phyloP scores from a whole-genome alignment of 2,329 filamentous ascomycete genomes.

The Fusarium sp. region DNA sequence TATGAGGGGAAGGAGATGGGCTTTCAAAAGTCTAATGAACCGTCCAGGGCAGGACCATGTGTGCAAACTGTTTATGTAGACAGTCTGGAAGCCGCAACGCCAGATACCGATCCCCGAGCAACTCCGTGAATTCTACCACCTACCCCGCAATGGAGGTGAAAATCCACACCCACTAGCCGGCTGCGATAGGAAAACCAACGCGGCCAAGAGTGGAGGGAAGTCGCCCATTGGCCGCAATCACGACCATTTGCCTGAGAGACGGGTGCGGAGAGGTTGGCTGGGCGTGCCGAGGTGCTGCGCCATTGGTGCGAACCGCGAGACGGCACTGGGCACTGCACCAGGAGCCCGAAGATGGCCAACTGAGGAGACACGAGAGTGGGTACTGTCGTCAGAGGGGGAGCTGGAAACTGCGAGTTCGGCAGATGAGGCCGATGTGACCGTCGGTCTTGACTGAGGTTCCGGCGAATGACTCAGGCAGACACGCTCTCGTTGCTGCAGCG shows the following conservation, averaged over 20 bases:
- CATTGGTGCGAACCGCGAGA: conserved; percentile 43
- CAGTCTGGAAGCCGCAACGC: conserved; percentile 36
- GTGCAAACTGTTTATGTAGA: conserved; percentile 45
- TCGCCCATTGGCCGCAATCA: conserved; percentile 36
- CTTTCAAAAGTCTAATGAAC: conserved; percentile 27
- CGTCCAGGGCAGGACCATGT: conserved; percentile 16
- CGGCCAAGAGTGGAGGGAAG: conserved; percentile 26
- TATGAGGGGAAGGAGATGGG: conserved; percentile 34
- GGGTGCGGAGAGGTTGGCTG: conserved; percentile 33
- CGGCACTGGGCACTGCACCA: conserved; percentile 8
- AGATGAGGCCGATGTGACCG: conserved; percentile 41
- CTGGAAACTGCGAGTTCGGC: conserved; percentile 33
- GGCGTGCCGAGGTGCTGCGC: conserved; percentile 42
- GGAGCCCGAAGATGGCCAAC: conserved; percentile 23
- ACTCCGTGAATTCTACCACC: conserved; percentile 39
- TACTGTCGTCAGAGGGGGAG: conserved; percentile 1
- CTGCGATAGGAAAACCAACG: conserved; percentile 47
- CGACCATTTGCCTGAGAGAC: conserved; percentile 32
- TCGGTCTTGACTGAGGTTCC: conserved; percentile 28
- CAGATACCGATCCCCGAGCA: conserved; percentile 52
- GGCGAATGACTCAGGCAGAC: conserved; percentile 36
- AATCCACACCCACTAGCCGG: conserved; percentile 42
- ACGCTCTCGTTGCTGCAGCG: conserved; percentile 4
- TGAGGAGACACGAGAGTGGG: conserved; percentile 29
- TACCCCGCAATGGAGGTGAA: conserved; percentile 50